These are phyloP conservation scores for Paecilomyces sp. DNA, from an alignment of 2,329 filamentous ascomycete genomes.

Conservation along the genomic window DNA sequence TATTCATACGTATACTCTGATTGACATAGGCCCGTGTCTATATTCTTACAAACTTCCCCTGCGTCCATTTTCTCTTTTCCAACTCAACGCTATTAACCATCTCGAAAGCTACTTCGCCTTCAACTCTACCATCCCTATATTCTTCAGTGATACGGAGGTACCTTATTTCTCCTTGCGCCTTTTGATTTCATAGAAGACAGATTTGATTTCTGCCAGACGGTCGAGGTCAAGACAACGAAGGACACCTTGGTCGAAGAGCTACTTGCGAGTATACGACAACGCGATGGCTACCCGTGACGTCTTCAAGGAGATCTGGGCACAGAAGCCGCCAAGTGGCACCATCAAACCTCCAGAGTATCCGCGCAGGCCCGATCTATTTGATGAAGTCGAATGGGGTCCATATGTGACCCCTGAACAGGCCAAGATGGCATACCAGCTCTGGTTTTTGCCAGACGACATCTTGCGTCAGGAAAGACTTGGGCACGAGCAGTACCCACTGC, in stretches of 20 bases:
- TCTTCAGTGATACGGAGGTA: not conserved
- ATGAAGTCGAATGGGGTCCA: conserved; percentile 19
- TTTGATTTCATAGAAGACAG: not conserved
- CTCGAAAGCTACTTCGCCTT: not conserved
- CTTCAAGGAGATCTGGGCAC: not conserved
- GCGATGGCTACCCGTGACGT: not conserved
- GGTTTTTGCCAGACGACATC: conserved; percentile 16
- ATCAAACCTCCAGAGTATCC: conserved; percentile 13
- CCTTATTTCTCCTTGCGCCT: not conserved
- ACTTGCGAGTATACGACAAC: not conserved
- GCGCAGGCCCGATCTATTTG: conserved; percentile 17
- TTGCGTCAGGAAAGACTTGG: conserved; percentile 9
- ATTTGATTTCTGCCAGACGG: not conserved
- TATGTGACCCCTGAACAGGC: conserved; percentile 15
- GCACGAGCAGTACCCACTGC: conserved; percentile 1
- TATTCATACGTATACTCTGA: not conserved
- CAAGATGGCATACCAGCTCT: conserved; percentile 19
- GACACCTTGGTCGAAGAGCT: no score
- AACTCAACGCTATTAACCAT: not conserved
- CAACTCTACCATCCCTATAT: not conserved
- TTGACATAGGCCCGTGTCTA: not conserved
- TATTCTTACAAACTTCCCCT: not conserved
- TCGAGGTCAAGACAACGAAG: no score
- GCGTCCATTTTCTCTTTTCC: not conserved
- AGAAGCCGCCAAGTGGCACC: not conserved